Conservation (phyloP, 2,329 filamentous ascomycete genomes). For the Ilyonectria destructans region DNA sequence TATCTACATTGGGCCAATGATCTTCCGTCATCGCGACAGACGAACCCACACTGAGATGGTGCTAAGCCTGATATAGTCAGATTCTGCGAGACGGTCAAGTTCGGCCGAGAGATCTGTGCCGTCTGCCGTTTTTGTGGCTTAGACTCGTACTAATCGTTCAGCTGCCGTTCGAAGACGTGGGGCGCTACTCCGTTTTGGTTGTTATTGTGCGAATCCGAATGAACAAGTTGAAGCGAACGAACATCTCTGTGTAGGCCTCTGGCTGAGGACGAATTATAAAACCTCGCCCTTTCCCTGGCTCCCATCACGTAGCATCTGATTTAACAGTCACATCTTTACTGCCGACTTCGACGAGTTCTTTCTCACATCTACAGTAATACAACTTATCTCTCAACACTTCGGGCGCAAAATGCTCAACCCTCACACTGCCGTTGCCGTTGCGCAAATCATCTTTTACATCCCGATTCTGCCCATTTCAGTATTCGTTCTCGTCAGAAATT, state of each 20-base stretch:
- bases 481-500: constrained; percentile 35
- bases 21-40: background rate
- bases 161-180: no score
- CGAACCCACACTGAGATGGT: background rate
- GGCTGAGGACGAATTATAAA: background rate
- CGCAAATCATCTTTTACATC: constrained; percentile 38
- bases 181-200: background rate
- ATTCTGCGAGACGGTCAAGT: background rate
- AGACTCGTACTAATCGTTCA: background rate
- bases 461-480: constrained; percentile 34
- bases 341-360: background rate
- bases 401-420: constrained; percentile 9
- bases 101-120: background rate
- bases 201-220: background rate
- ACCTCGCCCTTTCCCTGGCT: background rate
- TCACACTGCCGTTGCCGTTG: constrained; percentile 39
- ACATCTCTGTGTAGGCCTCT: background rate
- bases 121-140: background rate
- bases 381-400: background rate
- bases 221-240: background rate
- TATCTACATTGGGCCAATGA: background rate
- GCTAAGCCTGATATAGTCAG: background rate
- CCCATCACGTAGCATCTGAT: background rate
- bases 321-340: background rate
- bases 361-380: background rate